Percentiles rank a stretch among this genome's conserved stretches.
These are phyloP conservation scores for Castanea mollissima DNA, from an alignment of 306 rosid genomes.

Conservation along the genomic window DNA sequence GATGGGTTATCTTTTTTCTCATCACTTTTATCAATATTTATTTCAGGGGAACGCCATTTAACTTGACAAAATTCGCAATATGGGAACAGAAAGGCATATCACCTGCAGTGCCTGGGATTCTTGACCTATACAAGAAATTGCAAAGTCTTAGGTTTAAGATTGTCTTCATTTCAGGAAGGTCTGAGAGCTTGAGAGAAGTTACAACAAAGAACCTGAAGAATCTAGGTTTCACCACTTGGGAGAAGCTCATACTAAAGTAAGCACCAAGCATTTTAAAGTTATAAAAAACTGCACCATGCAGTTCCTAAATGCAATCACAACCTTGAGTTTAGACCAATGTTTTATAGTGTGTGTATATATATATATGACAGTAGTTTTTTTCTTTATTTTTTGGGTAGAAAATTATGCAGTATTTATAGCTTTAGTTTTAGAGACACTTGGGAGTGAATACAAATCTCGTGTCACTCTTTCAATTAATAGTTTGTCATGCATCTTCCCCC, in stretches of 20 bases:
- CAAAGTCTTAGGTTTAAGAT: not conserved
- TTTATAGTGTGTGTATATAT: no score
- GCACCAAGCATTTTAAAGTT: not conserved
- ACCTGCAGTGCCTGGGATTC: not conserved
- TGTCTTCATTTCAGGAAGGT: not conserved
- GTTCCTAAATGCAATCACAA: no score
- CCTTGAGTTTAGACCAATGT: no score
- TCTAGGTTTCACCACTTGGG: not conserved
- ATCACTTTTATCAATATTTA: not conserved
- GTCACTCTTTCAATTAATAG: no score
- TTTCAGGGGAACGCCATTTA: not conserved
- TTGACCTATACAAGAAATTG: not conserved
- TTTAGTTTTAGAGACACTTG: no score
- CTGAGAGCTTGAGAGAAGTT: not conserved
- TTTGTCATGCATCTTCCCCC: no score
- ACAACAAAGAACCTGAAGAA: not conserved
- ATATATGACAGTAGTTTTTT: no score
- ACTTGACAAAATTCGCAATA: not conserved
- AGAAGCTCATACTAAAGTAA: conserved; percentile 2
- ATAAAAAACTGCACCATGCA: no score
- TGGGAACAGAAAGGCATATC: not conserved
- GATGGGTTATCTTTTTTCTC: no score
- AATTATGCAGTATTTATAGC: no score
- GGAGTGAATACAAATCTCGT: no score
- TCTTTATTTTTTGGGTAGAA: no score